phyloP scores from a whole-genome alignment of 257 asterid genomes.

The Jacaranda mimosifolia region DNA sequence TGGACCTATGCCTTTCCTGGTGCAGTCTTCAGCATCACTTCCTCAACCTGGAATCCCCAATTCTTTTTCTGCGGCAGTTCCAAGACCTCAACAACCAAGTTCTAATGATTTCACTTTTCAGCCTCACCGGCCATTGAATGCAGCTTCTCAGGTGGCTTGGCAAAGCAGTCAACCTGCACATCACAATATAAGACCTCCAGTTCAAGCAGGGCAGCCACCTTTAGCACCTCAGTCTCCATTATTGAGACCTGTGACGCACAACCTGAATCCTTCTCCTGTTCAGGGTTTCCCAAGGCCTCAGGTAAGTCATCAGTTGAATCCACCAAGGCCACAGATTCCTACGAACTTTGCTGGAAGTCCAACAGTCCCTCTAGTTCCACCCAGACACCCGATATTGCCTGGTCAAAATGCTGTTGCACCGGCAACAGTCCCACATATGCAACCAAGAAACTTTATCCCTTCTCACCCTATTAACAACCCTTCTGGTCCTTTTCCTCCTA shows the following conservation, averaged over 20 bases:
- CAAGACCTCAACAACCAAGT: constrained; percentile 71
- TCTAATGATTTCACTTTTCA: constrained; percentile 81
- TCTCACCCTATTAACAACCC: constrained; percentile 49
- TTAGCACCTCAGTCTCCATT: constrained; percentile 52
- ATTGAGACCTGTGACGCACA: constrained; percentile 53
- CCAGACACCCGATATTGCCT: constrained; percentile 53
- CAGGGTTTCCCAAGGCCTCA: constrained; percentile 68
- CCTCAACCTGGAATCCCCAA: constrained; percentile 46
- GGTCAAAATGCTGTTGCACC: constrained; percentile 43
- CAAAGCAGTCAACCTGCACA: constrained; percentile 50
- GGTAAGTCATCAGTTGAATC: constrained; percentile 51
- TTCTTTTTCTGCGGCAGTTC: constrained; percentile 50
- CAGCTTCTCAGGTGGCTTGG: constrained; percentile 53
- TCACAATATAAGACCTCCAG: constrained; percentile 48
- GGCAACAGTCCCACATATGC: constrained; percentile 50
- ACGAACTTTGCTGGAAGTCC: constrained; percentile 52
- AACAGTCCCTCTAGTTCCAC: constrained; percentile 44
- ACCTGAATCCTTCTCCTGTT: constrained; percentile 49
- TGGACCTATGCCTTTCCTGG: constrained; percentile 40
- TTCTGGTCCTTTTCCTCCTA: constrained; percentile 58
- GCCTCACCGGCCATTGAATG: constrained; percentile 67
- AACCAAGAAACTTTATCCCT: constrained; percentile 61
- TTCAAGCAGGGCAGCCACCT: constrained; percentile 53
- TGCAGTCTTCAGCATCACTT: constrained; percentile 41
- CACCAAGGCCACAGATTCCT: constrained; percentile 53